phyloP scores from a whole-genome alignment of 352 stramenopile genomes.

The Globisporangium perplexum region DNA sequence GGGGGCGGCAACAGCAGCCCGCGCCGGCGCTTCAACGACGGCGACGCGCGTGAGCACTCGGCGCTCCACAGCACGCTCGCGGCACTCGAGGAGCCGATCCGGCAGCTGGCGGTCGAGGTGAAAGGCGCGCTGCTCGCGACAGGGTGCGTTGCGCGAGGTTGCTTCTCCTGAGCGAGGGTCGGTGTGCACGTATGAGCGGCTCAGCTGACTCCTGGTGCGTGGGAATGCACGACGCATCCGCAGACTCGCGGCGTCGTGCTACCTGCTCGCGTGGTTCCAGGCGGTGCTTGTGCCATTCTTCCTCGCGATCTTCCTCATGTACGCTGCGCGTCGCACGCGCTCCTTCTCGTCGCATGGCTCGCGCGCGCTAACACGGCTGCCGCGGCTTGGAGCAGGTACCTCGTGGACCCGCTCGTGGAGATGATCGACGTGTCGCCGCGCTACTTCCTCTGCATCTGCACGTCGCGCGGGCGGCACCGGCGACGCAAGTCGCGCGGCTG shows the following conservation, averaged over 20 bases:
- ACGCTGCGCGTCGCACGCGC: background rate
- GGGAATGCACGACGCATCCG: background rate
- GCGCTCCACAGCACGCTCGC: constrained; percentile 41
- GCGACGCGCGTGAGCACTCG: constrained; percentile 21
- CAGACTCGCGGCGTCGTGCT: constrained; percentile 68
- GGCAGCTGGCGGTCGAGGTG: constrained; percentile 69
- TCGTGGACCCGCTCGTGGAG: constrained; percentile 83
- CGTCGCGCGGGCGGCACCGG: constrained; percentile 61
- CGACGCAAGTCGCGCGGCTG: constrained; percentile 74
- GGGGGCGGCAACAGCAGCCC: constrained; percentile 2
- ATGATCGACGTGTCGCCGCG: constrained; percentile 84
- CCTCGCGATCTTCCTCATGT: constrained; percentile 87
- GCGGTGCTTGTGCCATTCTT: constrained; percentile 84
- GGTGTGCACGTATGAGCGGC: too few species aligned
- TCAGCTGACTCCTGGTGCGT: background rate
- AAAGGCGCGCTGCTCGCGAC: constrained; percentile 81
- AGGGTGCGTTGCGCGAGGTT: constrained; percentile 28
- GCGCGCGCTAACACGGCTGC: too few species aligned
- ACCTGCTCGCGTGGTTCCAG: constrained; percentile 84
- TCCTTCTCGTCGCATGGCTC: background rate
- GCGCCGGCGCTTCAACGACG: constrained; percentile 25
- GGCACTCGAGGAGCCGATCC: constrained; percentile 55
- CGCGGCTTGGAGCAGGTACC: constrained; percentile 31
- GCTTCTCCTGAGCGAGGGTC: background rate
- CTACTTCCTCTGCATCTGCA: constrained; percentile 86